These are phyloP conservation scores for Nelumbo lutea DNA, from an alignment of 164 flowering plant species.

Conservation along the genomic window DNA sequence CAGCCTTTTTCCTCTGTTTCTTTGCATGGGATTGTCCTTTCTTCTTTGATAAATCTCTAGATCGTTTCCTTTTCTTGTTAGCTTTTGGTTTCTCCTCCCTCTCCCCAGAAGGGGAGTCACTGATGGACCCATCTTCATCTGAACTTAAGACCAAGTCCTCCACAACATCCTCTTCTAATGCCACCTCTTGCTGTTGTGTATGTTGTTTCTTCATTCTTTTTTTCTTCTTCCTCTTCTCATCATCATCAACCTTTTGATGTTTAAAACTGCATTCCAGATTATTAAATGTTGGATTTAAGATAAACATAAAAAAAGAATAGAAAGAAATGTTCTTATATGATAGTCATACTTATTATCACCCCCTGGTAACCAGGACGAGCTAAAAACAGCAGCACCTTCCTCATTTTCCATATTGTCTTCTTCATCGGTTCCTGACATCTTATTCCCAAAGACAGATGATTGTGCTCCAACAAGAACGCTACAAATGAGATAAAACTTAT, in stretches of 20 bases:
- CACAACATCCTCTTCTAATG: constrained; percentile 54
- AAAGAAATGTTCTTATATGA: background rate
- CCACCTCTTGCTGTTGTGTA: constrained; percentile 17
- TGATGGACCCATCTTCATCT: constrained; percentile 43
- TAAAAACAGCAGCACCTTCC: constrained; percentile 49
- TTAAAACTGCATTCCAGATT: constrained; percentile 13
- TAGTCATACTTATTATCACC: constrained; percentile 45
- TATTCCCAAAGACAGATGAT: constrained; percentile 49
- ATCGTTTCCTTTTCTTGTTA: constrained; percentile 28
- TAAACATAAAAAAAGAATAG: background rate
- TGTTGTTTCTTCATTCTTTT: constrained; percentile 23
- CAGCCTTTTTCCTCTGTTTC: constrained; percentile 6
- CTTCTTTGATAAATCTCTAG: constrained; percentile 10
- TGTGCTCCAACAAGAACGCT: constrained; percentile 77
- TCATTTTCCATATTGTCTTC: constrained; percentile 34
- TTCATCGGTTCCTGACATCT: constrained; percentile 29
- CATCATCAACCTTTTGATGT: constrained; percentile 8
- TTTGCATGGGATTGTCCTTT: constrained; percentile 13
- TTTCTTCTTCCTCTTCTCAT: background rate
- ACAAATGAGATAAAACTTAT: constrained; percentile 16
- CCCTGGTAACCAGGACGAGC: constrained; percentile 75
- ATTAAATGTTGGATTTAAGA: background rate
- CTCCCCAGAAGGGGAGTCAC: constrained; percentile 15
- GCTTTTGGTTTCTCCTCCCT: constrained; percentile 15
- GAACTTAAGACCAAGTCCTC: constrained; percentile 64